phyloP scores from a whole-genome alignment of 2,329 filamentous ascomycete genomes.

The Epichloe glyceriae region DNA sequence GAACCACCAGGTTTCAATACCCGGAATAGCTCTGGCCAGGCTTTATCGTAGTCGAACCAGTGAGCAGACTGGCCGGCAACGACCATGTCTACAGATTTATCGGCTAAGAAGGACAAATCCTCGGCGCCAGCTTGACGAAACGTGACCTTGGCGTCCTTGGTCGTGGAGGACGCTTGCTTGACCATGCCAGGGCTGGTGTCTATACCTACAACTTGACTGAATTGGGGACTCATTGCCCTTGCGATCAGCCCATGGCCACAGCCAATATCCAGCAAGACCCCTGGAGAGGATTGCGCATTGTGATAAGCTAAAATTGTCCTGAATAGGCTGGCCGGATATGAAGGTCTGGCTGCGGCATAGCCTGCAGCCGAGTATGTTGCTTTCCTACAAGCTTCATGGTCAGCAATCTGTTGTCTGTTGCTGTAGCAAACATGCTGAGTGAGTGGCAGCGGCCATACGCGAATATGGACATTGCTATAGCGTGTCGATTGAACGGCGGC shows the following conservation, averaged over 20 bases:
- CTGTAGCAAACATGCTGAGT: background rate
- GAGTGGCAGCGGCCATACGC: constrained; percentile 22
- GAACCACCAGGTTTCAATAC: constrained; percentile 42
- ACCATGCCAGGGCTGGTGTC: constrained; percentile 49
- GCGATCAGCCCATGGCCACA: constrained; percentile 48
- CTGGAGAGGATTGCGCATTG: constrained; percentile 18
- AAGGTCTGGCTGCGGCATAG: constrained; percentile 48
- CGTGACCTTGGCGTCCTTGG: constrained; percentile 28
- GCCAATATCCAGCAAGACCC: constrained; percentile 43
- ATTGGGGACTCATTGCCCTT: constrained; percentile 38
- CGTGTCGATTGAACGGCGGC: background rate
- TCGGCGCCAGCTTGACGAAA: constrained; percentile 41
- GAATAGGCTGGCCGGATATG: constrained; percentile 43
- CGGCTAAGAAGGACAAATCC: constrained; percentile 34
- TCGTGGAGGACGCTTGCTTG: constrained; percentile 31
- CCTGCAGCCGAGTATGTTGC: constrained; percentile 40
- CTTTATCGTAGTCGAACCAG: constrained; percentile 47
- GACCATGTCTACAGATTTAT: constrained; percentile 37
- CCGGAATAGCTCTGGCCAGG: constrained; percentile 42
- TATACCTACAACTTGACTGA: constrained; percentile 36
- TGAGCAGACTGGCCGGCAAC: constrained; percentile 46
- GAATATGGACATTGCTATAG: constrained; percentile 32
- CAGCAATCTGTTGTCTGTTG: background rate
- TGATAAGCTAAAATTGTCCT: constrained; percentile 41
- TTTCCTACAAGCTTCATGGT: constrained; percentile 26